Conservation (phyloP, 495 filamentous ascomycete species). For the Opeltia flavorubescens region DNA sequence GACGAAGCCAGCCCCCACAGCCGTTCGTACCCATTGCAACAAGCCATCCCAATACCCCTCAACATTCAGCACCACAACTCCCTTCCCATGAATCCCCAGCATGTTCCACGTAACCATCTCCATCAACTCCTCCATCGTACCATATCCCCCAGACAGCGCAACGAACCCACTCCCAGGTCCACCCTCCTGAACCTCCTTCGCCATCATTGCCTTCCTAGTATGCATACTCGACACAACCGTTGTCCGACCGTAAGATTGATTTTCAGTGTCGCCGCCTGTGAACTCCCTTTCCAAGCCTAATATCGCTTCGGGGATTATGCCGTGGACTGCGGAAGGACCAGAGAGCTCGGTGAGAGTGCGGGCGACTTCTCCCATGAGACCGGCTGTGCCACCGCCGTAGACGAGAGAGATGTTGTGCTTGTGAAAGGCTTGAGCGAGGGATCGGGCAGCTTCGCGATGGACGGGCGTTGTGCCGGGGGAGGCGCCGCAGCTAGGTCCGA, state of each 20-base stretch:
- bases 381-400: slow-evolving; percentile 88
- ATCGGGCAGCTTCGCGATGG: slow-evolving; percentile 59
- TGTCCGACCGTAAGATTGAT: slow-evolving; percentile 61
- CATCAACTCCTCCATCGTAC: slow-evolving; percentile 91
- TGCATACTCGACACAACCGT: slow-evolving; percentile 94
- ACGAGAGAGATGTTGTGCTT: slow-evolving; percentile 64
- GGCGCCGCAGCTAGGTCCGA: slow-evolving; percentile 51
- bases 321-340: slow-evolving; percentile 74
- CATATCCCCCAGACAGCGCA: slow-evolving; percentile 79
- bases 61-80: slow-evolving; percentile 70
- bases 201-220: slow-evolving; percentile 86
- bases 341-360: slow-evolving; percentile 73
- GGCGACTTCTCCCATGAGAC: slow-evolving; percentile 88
- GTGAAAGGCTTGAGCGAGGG: slow-evolving; percentile 63
- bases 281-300: slow-evolving; percentile 52
- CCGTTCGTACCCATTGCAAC: slow-evolving; percentile 64
- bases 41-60: slow-evolving; percentile 87
- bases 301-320: slow-evolving; percentile 78
- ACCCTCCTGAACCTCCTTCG: slow-evolving; percentile 63
- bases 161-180: slow-evolving; percentile 80
- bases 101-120: slow-evolving; percentile 98
- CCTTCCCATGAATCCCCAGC: slow-evolving; percentile 76
- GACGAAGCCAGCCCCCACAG: slow-evolving; percentile 67
- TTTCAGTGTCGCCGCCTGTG: slow-evolving; percentile 31
- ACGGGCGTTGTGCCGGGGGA: slow-evolving; percentile 52